Conservation (phyloP, 2,329 filamentous ascomycete genomes). For the Geosmithia putterillii region DNA sequence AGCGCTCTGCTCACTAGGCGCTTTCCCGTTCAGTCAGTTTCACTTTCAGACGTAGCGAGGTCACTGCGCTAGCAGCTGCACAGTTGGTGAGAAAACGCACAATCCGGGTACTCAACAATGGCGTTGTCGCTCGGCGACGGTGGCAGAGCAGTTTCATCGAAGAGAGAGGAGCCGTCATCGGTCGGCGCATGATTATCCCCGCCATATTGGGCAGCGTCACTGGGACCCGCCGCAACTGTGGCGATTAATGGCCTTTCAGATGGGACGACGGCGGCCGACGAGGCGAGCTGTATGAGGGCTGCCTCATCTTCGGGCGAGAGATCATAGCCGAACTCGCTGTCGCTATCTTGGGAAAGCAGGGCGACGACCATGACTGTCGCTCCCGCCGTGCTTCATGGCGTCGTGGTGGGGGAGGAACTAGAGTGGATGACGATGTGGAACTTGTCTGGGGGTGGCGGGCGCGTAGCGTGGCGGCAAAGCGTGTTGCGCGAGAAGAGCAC, state of each 20-base stretch:
- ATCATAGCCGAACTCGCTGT: conserved; percentile 34
- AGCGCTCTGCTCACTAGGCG: conserved; percentile 45
- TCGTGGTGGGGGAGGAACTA: background rate
- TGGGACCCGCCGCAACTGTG: background rate
- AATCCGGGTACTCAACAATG: conserved; percentile 33
- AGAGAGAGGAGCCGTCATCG: background rate
- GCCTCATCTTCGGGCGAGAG: conserved; percentile 33
- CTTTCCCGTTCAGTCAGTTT: conserved; percentile 51
- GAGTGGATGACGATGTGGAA: background rate
- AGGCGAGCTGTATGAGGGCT: conserved; percentile 20
- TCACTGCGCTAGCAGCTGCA: no score
- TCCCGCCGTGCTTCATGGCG: conserved; percentile 1
- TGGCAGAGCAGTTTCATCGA: conserved; percentile 3
- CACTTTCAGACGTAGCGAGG: no score
- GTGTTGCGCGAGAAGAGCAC: conserved; percentile 1
- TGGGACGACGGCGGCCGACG: conserved; percentile 1
- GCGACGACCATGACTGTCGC: conserved; percentile 4
- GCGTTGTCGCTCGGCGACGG: conserved; percentile 14
- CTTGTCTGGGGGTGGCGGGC: background rate
- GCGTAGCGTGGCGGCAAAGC: background rate
- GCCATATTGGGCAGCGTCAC: conserved; percentile 2
- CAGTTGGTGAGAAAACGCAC: no score
- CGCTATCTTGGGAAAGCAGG: conserved; percentile 13
- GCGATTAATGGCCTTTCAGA: background rate
- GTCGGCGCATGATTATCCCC: background rate